These are phyloP conservation scores for Corchorus capsularis DNA, from an alignment of 345 rosid genomes.

Conservation along the genomic window DNA sequence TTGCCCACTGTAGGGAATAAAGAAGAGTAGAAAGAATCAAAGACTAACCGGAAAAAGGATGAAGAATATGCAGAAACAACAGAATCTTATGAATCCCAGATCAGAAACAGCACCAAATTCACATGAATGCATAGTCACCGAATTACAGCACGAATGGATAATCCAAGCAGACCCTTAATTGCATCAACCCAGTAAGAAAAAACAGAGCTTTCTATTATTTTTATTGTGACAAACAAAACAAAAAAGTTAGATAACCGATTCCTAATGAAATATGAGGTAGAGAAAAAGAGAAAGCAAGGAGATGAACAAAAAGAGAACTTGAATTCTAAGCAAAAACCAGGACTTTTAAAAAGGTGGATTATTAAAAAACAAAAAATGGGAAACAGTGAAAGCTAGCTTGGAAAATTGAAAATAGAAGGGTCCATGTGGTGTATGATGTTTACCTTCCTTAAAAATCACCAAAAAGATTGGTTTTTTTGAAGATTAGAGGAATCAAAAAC, in stretches of 20 bases:
- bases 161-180: slow-evolving; percentile 21
- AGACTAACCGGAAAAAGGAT: slow-evolving; percentile 35
- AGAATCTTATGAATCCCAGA: slow-evolving; percentile 42
- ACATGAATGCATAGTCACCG: slow-evolving; percentile 32
- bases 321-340: slow-evolving; percentile 36
- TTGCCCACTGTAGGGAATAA: not conserved
- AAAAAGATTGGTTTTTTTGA: not conserved
- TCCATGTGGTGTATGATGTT: not conserved
- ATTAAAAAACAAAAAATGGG: not conserved
- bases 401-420: slow-evolving; percentile 4
- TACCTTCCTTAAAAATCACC: slow-evolving; percentile 19
- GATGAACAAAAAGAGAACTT: slow-evolving; percentile 25
- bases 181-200: slow-evolving; percentile 30
- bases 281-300: not conserved
- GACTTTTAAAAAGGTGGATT: slow-evolving; percentile 13
- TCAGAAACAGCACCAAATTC: slow-evolving; percentile 38
- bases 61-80: slow-evolving; percentile 41
- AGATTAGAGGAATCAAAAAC: not conserved
- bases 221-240: not conserved
- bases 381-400: slow-evolving; percentile 16
- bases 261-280: not conserved
- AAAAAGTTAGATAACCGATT: slow-evolving; percentile 11
- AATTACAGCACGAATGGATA: slow-evolving; percentile 20
- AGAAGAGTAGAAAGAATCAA: not conserved
- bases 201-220: not conserved